Evolutionary conservation across 1,284 basidiomycete species (phyloP), one percentile per base, ranked within the genome.

Genomic region (Fomitiporia mediterranea): DNA sequence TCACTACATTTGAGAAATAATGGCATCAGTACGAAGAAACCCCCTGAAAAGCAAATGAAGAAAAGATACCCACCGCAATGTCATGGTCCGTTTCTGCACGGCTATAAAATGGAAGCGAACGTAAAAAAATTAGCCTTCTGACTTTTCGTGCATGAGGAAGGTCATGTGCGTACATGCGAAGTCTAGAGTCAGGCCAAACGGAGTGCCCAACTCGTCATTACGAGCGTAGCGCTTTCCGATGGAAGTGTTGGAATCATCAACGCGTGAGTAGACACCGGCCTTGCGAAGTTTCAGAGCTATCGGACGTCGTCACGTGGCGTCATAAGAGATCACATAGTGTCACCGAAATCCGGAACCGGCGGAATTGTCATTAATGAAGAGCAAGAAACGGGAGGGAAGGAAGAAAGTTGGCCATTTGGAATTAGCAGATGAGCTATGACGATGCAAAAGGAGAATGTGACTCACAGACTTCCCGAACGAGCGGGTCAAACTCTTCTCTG

Each of bases 171-270:
- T 70, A 92, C 94, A 95, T 25, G 95, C 96, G 77, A 99, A 99
- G 74, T 99, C 96, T 60, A 99, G 81, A 4, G 97, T 99, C 63
- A 95, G 80, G 53, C 96, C 96, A 69, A 91, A 99, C 2, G 96
- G 96, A 35, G 96, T 99, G 63, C 96, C 96, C 42, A 99, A 83
- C 75, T 99, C 97, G 74, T 99, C 96, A 74, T 98, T 99, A 61
- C 97, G 84, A 30, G 97, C 85, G 72, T 99, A 99, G 37, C 97
- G 91, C 76, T 93, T 94, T 52, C 96, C 97, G 68, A 99, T 98
- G 4, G 92, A 90, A 39, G 91, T 89, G 67, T 89, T 91, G 32
- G 94, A 98, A 72, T 98, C 95, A 71, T 99, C 96, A 2, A 98
- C 94, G 53, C 94, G 82, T 52, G 90, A 88, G 63, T 94, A 92